A percentile compares a stretch with the other conserved stretches of the same genome.
Evolutionary conservation across 1,284 basidiomycete genomes (phyloP).

Genomic region (Moniliophthora roreri): DNA sequence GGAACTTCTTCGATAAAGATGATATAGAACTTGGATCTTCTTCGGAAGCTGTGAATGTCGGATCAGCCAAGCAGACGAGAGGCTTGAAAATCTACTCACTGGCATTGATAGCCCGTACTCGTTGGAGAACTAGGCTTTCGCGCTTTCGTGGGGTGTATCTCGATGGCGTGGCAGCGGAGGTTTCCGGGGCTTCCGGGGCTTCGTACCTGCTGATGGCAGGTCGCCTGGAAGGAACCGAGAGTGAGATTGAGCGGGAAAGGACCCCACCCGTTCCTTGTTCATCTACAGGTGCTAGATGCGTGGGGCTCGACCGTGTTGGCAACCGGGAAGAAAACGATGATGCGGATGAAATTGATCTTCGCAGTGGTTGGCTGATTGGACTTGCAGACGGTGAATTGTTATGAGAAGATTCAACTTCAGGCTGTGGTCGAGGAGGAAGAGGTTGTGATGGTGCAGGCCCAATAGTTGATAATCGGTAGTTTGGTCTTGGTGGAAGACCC

Average conservation of each 20-base stretch:
- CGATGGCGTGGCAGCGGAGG: slow-evolving; percentile 11
- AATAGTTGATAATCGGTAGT: neutral
- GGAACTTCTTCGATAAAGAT: slow-evolving; percentile 32
- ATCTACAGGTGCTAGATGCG: neutral
- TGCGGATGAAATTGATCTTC: neutral
- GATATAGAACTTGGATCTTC: slow-evolving; percentile 18
- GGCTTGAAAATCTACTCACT: slow-evolving; percentile 16
- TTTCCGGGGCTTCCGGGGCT: neutral
- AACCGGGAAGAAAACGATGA: neutral
- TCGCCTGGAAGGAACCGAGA: neutral
- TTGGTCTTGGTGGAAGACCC: slow-evolving; percentile 11
- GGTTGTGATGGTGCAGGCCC: slow-evolving; percentile 13
- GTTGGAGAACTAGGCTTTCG: slow-evolving; percentile 52
- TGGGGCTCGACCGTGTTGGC: neutral
- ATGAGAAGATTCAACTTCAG: slow-evolving; percentile 6
- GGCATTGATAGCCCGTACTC: slow-evolving; percentile 38
- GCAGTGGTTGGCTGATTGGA: neutral
- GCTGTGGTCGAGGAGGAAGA: slow-evolving; percentile 9
- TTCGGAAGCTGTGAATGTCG: neutral
- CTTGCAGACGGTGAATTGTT: slow-evolving; percentile 12
- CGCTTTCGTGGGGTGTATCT: slow-evolving; percentile 27
- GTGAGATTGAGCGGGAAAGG: slow-evolving; percentile 1
- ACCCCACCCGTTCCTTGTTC: neutral
- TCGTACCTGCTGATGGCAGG: neutral
- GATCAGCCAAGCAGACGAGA: neutral